These are phyloP conservation scores for Brassica juncea DNA, from an alignment of 345 rosid genomes.

Conservation along the genomic window DNA sequence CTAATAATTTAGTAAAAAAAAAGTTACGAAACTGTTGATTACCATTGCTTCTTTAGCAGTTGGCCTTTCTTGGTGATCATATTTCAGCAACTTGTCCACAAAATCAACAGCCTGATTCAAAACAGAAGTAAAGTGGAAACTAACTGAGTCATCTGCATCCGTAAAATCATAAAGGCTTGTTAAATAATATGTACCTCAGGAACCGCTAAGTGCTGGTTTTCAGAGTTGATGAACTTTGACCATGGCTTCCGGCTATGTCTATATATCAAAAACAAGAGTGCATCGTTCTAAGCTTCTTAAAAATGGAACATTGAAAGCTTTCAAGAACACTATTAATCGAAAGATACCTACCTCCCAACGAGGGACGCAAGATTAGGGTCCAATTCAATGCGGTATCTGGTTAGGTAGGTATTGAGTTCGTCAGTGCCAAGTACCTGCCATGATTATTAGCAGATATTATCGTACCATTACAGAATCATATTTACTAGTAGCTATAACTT, in stretches of 20 bases:
- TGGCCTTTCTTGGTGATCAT: conserved; percentile 97
- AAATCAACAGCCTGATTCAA: conserved; percentile 78
- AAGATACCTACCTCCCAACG: conserved; percentile 87
- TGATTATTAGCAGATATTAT: conserved; percentile 5
- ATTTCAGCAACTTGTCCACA: conserved; percentile 89
- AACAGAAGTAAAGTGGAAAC: background rate
- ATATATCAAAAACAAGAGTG: background rate
- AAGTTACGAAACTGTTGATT: background rate
- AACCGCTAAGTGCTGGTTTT: conserved; percentile 88
- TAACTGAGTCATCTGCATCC: background rate
- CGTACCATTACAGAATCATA: background rate
- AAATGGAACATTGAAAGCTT: background rate
- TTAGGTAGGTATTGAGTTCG: conserved; percentile 78
- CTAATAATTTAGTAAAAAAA: background rate
- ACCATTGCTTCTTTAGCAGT: conserved; percentile 98
- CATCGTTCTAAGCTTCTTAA: background rate
- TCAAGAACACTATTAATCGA: background rate
- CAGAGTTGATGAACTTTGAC: conserved; percentile 80
- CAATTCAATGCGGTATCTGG: conserved; percentile 78
- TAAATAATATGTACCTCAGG: conserved; percentile 64
- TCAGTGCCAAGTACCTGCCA: conserved; percentile 90
- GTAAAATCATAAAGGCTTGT: background rate
- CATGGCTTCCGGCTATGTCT: conserved; percentile 95
- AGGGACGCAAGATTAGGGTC: conserved; percentile 87
- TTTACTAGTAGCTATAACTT: conserved; percentile 4